Percentiles rank a stretch among this genome's conserved stretches.
Evolutionary conservation across 495 filamentous ascomycete species (phyloP).

Genomic region (Bathelium albidoporum): DNA sequence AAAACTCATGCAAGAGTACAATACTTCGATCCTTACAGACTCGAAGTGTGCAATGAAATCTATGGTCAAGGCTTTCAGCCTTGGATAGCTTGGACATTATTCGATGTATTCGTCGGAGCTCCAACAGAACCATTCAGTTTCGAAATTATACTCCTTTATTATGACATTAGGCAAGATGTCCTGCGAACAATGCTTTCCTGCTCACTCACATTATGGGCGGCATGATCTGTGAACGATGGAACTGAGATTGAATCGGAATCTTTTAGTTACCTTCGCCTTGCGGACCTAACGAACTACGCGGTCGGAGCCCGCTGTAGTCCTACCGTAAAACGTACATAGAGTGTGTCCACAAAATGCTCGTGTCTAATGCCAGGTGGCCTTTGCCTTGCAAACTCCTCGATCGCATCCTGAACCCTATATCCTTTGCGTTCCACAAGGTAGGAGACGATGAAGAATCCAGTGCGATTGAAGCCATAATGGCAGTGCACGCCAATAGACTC

Average conservation of each 20-base stretch:
- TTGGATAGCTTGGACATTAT: no score
- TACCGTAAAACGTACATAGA: conserved; percentile 68
- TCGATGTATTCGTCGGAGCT: no score
- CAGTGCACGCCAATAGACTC: conserved; percentile 76
- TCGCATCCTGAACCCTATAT: conserved; percentile 63
- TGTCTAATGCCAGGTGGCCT: conserved; percentile 81
- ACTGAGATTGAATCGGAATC: not conserved
- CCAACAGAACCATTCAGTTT: no score
- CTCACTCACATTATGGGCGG: no score
- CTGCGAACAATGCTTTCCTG: no score
- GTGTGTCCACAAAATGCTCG: conserved; percentile 74
- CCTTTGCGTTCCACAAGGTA: conserved; percentile 77
- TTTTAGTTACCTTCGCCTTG: not conserved
- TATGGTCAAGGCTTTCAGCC: no score
- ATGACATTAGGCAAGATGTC: no score
- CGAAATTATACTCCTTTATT: no score
- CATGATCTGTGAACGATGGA: no score
- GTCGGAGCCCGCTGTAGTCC: conserved; percentile 46
- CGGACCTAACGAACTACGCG: conserved; percentile 23
- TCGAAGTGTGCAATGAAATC: no score
- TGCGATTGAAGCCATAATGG: conserved; percentile 90
- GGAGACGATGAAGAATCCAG: conserved; percentile 81
- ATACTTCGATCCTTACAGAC: no score
- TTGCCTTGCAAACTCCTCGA: conserved; percentile 64
- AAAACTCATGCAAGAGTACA: no score